Base-by-base conservation (phyloP, 2,329 filamentous ascomycete species). In the Colletotrichum tofieldiae region DNA sequence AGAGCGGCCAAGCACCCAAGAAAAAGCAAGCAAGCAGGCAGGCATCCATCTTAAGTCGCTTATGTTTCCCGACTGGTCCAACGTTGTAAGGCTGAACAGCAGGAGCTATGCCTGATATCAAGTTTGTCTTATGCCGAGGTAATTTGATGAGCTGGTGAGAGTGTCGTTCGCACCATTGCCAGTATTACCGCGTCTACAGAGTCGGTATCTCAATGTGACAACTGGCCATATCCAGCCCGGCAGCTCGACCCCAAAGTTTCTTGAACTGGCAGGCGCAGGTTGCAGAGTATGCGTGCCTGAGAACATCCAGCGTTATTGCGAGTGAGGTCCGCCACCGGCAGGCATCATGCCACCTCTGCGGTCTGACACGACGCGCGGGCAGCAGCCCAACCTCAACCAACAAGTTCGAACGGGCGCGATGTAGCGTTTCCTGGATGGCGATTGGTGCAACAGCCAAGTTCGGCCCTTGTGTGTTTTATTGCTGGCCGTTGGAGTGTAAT, bases 1-100 rank as follows among this genome's bases (percentile, higher is more conserved):
- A 18, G 56, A 58, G 51, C 35, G 35, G 37, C 26, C 45, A 68
- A 64, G 65, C 65, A 35, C 11, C 23, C 26, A 45, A 12, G 64
- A 67, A 72, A 72, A 72, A 68, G 65, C 65, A 72, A 68, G 51
- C 45, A 68, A 68, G 35, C 43, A 43, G 55, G 37, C 43, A 43
- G 47, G 37, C 43, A 20, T 32, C 26, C 37, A 52, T 43, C 29
- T 32, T 23, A 18, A 39, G 18, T 54, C 29, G 58, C 49, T 29
- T 52, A 54, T 43, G 45, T 51, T 61, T 72, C 37, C 65, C 58
- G 58, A 71, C 65, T 58, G 64, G 26, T 51, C 58, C 43, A 68
- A 54, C 43, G 58, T 59, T 60, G 65, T 54, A 63, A 72, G 69
- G 65, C 65, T 68, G 58, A 68, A 47, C 18, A 41, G 65, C 58